Percentiles rank a stretch among this genome's conserved stretches.
These are phyloP conservation scores for Brassica incana DNA, from an alignment of 345 rosid species.

Conservation along the genomic window DNA sequence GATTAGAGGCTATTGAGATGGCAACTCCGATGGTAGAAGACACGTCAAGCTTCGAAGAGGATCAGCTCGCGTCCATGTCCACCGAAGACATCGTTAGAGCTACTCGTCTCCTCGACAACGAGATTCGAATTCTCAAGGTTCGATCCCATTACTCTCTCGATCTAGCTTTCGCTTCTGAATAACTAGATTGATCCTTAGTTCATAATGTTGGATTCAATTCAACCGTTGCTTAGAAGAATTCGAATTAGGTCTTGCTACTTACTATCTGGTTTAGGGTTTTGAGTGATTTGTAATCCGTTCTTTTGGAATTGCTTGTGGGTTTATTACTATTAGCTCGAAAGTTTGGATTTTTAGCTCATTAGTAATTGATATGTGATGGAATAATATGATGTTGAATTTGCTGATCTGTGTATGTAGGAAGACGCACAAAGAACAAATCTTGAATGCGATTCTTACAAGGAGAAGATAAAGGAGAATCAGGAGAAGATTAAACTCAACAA, in stretches of 20 bases:
- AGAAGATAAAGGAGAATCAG: slow-evolving; percentile 95
- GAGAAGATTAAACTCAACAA: slow-evolving; percentile 98
- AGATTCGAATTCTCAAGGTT: slow-evolving; percentile 92
- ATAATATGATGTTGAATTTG: slow-evolving; percentile 18
- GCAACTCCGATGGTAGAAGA: slow-evolving; percentile 94
- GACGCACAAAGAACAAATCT: slow-evolving; percentile 85
- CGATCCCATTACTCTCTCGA: slow-evolving; percentile 3
- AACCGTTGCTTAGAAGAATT: not conserved
- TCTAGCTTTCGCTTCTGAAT: not conserved
- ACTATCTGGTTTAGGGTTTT: slow-evolving; percentile 33
- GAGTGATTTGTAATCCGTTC: not conserved
- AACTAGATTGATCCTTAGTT: not conserved
- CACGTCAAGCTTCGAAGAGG: slow-evolving; percentile 71
- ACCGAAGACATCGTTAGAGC: slow-evolving; percentile 84
- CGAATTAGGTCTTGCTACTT: not conserved
- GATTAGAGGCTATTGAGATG: slow-evolving; percentile 42
- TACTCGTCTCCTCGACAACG: slow-evolving; percentile 88
- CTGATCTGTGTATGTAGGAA: slow-evolving; percentile 50
- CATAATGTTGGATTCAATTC: slow-evolving; percentile 1
- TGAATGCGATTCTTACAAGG: slow-evolving; percentile 85
- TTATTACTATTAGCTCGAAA: not conserved
- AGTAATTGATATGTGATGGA: too few relatives aligned
- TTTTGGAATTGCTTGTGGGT: not conserved
- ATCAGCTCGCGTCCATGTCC: slow-evolving; percentile 79
- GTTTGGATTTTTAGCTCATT: not conserved